Base-by-base conservation (phyloP, 495 filamentous ascomycete species). In the Cladorrhinum samala region DNA sequence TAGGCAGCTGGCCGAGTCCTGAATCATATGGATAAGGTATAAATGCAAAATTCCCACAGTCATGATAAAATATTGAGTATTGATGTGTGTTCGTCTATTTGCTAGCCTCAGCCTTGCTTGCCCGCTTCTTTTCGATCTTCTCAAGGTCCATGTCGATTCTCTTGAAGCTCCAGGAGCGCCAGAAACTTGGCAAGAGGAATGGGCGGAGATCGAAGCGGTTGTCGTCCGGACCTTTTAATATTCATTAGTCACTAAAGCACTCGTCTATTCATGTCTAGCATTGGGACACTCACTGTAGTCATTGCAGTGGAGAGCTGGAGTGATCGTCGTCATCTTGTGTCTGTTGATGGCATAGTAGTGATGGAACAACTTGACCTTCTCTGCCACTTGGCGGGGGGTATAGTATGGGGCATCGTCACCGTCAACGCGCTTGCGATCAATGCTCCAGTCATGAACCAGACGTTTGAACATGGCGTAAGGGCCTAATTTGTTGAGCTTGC, bases 401-500 rank as follows among this genome's bases (percentile, higher is more conserved):
- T 64, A 67, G 40, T 50, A 54, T 0, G 68, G 66, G 1, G 61
- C 61, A 14, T 68, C 52, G 41, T 74, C 71, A 6, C 59, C 62
- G 1, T 61, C 52, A 1, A 37, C 53, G 11, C 53, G 54, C 30
- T 53, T 57, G 2, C 68, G 63, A 46, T 77, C 72, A 27, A 77
- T 76, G 38, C 78, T 74, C 89, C 89, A 92, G 19, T 80, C 71
- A 55, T 87, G 81, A 6, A 89, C 71, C 1, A 95, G 76, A 21
- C 77, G 79, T 55, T 82, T 76, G 58, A 82, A 92, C 77, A 84
- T 83, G 27, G 74, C 78, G 60, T 76, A 92, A 0, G 87, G 85
- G 2, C 91, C 87, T 0, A 91, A 69, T 59, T 91, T 87, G 49
- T 80, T 61, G 23, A 79, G 77, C 62, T 94, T 91, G 13, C 89